Percentiles rank a stretch among this genome's conserved stretches.
Conservation (phyloP, 306 rosid species). For the Malus orientalis region DNA sequence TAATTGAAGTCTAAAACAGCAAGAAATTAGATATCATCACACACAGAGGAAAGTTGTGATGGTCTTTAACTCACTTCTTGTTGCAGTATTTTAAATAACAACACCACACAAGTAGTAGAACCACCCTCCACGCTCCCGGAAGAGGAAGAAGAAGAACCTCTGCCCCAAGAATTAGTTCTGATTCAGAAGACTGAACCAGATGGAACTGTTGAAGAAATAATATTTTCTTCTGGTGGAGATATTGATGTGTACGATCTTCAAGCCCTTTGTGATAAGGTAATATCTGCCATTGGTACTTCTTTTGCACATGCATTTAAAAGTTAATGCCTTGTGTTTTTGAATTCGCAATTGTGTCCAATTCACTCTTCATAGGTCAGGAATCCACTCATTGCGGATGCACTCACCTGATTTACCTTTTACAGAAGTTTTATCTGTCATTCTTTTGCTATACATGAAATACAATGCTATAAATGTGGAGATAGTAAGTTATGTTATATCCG, state of each 20-base stretch:
- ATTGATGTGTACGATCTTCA: constrained; percentile 89
- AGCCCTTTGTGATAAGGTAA: constrained; percentile 83
- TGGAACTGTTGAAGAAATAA: constrained; percentile 75
- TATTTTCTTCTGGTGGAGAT: constrained; percentile 86
- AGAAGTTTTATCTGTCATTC: neutral
- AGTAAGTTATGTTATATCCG: neutral
- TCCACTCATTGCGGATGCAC: neutral
- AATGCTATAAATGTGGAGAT: neutral
- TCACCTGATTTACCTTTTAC: neutral
- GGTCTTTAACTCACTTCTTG: constrained; percentile 3
- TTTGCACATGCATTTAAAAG: neutral
- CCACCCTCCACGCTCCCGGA: constrained; percentile 30
- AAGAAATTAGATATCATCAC: neutral
- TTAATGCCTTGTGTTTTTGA: neutral
- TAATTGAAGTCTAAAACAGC: neutral
- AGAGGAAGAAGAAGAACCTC: constrained; percentile 76
- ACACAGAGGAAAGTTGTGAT: neutral
- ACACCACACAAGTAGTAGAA: constrained; percentile 63
- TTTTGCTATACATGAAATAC: neutral
- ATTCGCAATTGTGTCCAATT: neutral
- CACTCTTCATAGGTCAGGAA: neutral
- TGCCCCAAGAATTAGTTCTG: constrained; percentile 81
- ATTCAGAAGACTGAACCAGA: constrained; percentile 68
- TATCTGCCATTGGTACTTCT: neutral
- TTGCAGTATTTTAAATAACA: constrained; percentile 58